Conservation (phyloP, 345 rosid species). For the Citropsis articulata region DNA sequence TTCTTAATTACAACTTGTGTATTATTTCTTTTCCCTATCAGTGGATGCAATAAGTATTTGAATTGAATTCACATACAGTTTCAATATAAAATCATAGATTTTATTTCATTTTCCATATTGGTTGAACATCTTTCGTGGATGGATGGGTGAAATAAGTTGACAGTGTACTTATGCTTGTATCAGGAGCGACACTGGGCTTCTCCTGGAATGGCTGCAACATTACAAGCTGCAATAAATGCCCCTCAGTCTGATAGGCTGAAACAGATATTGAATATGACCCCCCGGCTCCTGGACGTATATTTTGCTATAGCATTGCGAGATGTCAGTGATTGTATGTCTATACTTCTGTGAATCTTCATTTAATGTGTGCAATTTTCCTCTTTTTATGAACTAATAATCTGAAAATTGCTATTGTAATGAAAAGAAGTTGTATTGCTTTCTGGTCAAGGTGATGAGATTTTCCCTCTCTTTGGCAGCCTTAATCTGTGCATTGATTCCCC, state of each 20-base stretch:
- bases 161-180: conserved; percentile 21
- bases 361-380: background rate
- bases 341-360: conserved; percentile 15
- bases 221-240: conserved; percentile 71
- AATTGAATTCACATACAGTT: background rate
- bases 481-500: conserved; percentile 84
- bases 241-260: conserved; percentile 74
- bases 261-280: conserved; percentile 65
- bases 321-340: conserved; percentile 74
- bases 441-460: background rate
- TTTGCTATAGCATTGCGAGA: conserved; percentile 67
- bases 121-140: background rate
- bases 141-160: conserved; percentile 1
- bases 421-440: background rate
- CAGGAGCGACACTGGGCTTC: conserved; percentile 90
- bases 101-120: background rate
- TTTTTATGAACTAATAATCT: background rate
- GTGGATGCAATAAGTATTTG: background rate
- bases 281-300: conserved; percentile 72
- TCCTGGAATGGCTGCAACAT: conserved; percentile 62
- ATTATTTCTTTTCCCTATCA: background rate
- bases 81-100: background rate
- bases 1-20: background rate
- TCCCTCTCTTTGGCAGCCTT: conserved; percentile 56
- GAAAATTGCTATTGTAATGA: background rate